A percentile compares a stretch with the other conserved stretches of the same genome.
These are phyloP conservation scores for Cystobasidiopsis lactophilus DNA, from an alignment of 768 basidiomycete genomes.

Conservation along the genomic window DNA sequence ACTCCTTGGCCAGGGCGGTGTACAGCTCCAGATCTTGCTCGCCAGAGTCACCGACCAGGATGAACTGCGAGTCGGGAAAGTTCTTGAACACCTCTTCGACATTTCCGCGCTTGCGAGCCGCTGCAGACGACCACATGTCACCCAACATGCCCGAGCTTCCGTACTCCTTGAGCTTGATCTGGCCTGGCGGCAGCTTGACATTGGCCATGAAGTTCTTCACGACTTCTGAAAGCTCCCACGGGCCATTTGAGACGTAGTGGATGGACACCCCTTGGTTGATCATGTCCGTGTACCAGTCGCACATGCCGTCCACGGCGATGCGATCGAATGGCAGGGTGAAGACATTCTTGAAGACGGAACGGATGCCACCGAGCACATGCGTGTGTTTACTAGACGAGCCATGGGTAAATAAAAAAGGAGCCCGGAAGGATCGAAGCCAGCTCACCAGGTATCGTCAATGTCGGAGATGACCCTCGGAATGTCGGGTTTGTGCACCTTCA, in stretches of 20 bases:
- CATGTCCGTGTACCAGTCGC: constrained; percentile 22
- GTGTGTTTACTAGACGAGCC: constrained; percentile 58
- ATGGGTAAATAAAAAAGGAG: too few relatives aligned
- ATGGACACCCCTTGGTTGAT: constrained; percentile 41
- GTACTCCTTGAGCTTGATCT: constrained; percentile 39
- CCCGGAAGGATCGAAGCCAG: too few relatives aligned
- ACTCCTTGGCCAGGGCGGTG: constrained; percentile 44
- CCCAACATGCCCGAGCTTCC: constrained; percentile 47
- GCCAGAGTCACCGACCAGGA: constrained; percentile 58
- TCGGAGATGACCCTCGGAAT: constrained; percentile 52
- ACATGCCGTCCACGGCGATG: constrained; percentile 43
- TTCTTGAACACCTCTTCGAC: constrained; percentile 32
- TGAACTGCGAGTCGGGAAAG: constrained; percentile 2
- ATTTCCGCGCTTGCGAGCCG: constrained; percentile 52
- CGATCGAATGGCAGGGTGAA: constrained; percentile 70
- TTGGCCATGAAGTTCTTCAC: constrained; percentile 51
- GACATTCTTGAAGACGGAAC: constrained; percentile 68
- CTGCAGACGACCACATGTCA: constrained; percentile 58
- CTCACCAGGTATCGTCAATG: constrained; percentile 93
- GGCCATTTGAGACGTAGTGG: constrained; percentile 31
- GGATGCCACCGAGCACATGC: constrained; percentile 52
- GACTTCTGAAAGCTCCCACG: constrained; percentile 46
- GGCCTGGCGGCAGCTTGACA: constrained; percentile 45
- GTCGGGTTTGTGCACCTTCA: constrained; percentile 1
- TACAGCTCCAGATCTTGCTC: constrained; percentile 93